Evolutionary conservation across 164 flowering plant genomes (phyloP), one percentile per base, ranked within the genome.

Genomic region (Liriodendron chinense): DNA sequence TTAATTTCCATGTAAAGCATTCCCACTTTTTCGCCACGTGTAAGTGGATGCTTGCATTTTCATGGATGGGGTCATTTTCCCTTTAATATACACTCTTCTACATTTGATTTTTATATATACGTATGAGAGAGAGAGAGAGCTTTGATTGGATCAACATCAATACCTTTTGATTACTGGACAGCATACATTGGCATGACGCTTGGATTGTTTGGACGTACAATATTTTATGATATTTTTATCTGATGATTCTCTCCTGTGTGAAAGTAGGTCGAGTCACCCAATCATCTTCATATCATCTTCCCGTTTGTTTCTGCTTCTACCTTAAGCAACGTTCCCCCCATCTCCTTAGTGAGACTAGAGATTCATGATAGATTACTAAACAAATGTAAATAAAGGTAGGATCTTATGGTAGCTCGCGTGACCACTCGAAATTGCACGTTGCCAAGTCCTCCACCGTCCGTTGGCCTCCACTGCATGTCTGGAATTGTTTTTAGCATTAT

Each of bases 201-300:
- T 49, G 73, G 73, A 34, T 16, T 59, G 48, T 47, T 26, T 47
- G 48, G 47, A 68, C n/a, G 47, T 68, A 26, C 25, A 18, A 8
- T 26, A 62, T 26, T 43, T 50, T n/a, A 6, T 28, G 34, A 43
- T 18, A 67, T 59, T 69, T 53, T 23, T 63, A 10, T 70, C 62
- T 56, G 28, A 12, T 72, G n/a, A 59, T 67, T 18, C 34, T 61
- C 20, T 70, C n/a, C 21, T 57, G 16, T 16, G 16, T 68, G 34
- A 73, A 73, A 73, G 75, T 22, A 68, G 43, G 63, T 56, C 53
- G 68, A 64, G 43, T 65, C 74, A 53, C 73, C 79, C 80, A 80
- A 77, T 80, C 72, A 77, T 70, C 70, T 68, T 53, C 23, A 20
- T 14, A 47, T 62, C 53, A 62, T 28, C 21, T 18, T 1, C 75